Evolutionary conservation across 2,329 filamentous ascomycete species (phyloP).

Genomic region (Plenodomus biglobosus): DNA sequence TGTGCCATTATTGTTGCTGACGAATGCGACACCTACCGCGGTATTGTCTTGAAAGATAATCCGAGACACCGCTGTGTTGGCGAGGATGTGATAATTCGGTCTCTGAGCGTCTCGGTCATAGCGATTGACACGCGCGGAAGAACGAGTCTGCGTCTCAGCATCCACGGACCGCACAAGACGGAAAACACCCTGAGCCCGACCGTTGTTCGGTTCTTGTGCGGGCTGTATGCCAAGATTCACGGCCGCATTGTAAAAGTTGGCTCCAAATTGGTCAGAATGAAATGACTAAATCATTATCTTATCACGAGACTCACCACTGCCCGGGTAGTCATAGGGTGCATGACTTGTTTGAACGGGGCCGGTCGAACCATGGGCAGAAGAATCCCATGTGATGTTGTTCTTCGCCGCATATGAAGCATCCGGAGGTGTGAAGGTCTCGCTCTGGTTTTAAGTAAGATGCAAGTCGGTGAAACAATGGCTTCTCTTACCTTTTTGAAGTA

Average conservation of each 20-base stretch:
- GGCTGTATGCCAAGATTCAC: slow-evolving; percentile 15
- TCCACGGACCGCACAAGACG: slow-evolving; percentile 32
- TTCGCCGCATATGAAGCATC: slow-evolving; percentile 13
- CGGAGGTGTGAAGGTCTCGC: slow-evolving; percentile 25
- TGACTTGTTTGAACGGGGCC: slow-evolving; percentile 29
- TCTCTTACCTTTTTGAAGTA: slow-evolving; percentile 37
- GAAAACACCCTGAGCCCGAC: slow-evolving; percentile 36
- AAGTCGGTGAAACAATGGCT: slow-evolving; percentile 60
- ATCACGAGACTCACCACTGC: slow-evolving; percentile 14
- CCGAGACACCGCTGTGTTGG: slow-evolving; percentile 19
- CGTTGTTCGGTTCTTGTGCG: slow-evolving; percentile 18
- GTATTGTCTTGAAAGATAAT: slow-evolving; percentile 17
- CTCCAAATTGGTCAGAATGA: slow-evolving; percentile 5
- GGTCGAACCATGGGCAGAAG: slow-evolving; percentile 18
- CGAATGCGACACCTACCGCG: slow-evolving; percentile 23
- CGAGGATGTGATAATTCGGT: slow-evolving; percentile 35
- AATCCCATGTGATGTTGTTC: slow-evolving; percentile 26
- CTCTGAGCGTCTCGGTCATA: slow-evolving; percentile 30
- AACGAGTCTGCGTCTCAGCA: slow-evolving; percentile 31
- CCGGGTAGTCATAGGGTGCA: slow-evolving; percentile 29
- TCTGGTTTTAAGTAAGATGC: slow-evolving; percentile 9
- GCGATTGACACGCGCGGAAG: slow-evolving; percentile 32
- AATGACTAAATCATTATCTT: neutral
- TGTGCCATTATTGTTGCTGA: slow-evolving; percentile 3
- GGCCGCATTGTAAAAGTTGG: slow-evolving; percentile 23